Evolutionary conservation across 2,329 filamentous ascomycete genomes (phyloP), one percentile per base, ranked within the genome.

Genomic region (Curvularia lunata): DNA sequence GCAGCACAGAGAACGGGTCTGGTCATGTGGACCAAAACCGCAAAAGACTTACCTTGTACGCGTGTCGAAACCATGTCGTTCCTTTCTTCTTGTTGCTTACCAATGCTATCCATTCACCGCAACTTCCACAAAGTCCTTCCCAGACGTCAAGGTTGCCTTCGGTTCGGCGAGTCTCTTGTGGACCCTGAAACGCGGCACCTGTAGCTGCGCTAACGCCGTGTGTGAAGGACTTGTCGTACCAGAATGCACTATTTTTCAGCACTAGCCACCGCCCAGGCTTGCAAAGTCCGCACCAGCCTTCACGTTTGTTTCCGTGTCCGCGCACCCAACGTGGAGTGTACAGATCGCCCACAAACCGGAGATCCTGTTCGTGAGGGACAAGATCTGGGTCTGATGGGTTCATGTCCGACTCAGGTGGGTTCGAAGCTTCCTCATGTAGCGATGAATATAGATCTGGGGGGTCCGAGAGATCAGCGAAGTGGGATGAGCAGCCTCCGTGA

Each of bases 201-300:
- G 91, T 94, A 4, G 90, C 88, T 27, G 90, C 91, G 71, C 89
- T 92, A 74, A 96, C 91, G 48, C 91, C 91, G 71, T 96, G 92
- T 2, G 90, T 91, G 75, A 95, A 96, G 56, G 89, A 91, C 81
- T 95, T 94, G 80, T 96, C 91, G 76, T 96, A 96, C 91, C 92
- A 96, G 75, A 91, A 96, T 6, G 91, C 91, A 54, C 90, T 93
- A 78, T 96, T 95, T 81, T 95, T 96, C 58, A 96, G 81, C 16
- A 93, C 91, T 52, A 94, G 84, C 92, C 92, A 96, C 48, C 91
- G 84, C 2, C 91, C 91, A 2, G 91, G 89, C 75, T 92, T 93
- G 81, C 91, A 96, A 66, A 94, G 90, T 21, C 91, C 91, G 69
- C 91, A 96, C 91, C 91, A 96, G 3, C 91, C 91, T 75, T 94